Base-by-base conservation (phyloP, 345 rosid genomes). In the Linum trigynum region DNA sequence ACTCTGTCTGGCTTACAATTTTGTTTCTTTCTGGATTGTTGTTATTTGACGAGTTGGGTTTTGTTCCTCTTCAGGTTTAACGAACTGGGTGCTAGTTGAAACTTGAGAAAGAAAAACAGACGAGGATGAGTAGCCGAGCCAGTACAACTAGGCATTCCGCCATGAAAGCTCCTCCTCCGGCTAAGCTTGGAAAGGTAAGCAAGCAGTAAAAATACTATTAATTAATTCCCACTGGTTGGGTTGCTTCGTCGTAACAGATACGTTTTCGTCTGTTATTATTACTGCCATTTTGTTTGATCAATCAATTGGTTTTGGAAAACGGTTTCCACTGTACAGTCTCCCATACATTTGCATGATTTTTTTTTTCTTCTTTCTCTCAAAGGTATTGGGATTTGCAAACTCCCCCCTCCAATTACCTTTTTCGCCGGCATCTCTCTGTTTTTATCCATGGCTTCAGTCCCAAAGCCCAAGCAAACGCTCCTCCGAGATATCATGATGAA, bases 131-230 rank as follows among this genome's bases (percentile, higher is more conserved):
- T 71, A 57, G 67, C 41, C 74, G 77, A 59, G 75, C 17, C 45
- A 67, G 79, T 62, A 57, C 73, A 15, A 53, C 71, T 17, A 66
- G 61, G 39, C 81, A 79, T 50, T 59, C 80, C 53, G 63, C 80
- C 53, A 65, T 42, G 69, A 72, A 69, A 59, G 67, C 67, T 77
- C 72, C 32, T 23, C 32, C 32, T 23, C 32, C 68, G 5, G 23
- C 62, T 69, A 82, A 73, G 76, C 76, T 56, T 80, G 82, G 70
- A 36, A 76, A 82, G 67, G 86, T 79, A 79, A 74, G 72, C 32
- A 23, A 23, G 9, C 50, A 59, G 58, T 69, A 61, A 66, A 42
- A 64, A 64, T 60, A 66, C 67, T 41, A 71, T 74, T 56, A 14
- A 64, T 23, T 23, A 23, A 23, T 45, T 45, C 0, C 32, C 12